Percentiles rank a stretch among this genome's conserved stretches.
These are phyloP conservation scores for Cladorrhinum sp. DNA, from an alignment of 2,329 filamentous ascomycete species.

Conservation along the genomic window DNA sequence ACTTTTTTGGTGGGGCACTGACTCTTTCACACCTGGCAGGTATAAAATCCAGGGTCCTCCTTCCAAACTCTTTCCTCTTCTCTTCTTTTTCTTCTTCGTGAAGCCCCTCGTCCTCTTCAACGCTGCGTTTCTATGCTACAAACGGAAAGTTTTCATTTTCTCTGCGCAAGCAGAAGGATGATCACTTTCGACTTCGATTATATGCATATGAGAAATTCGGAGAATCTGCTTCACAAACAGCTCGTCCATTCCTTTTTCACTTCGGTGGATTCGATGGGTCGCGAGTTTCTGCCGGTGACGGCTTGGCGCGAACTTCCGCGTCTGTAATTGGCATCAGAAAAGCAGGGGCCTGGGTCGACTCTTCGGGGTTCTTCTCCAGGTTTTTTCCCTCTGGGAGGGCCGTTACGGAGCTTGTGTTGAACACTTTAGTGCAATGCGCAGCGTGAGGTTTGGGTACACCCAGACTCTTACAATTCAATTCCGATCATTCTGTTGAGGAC, in stretches of 20 bases:
- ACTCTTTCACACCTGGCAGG: neutral
- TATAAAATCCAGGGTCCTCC: neutral
- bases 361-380: slow-evolving; percentile 7
- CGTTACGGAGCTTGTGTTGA: slow-evolving; percentile 33
- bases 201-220: slow-evolving; percentile 75
- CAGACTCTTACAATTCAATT: slow-evolving; percentile 31
- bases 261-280: slow-evolving; percentile 19
- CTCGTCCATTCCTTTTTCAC: slow-evolving; percentile 11
- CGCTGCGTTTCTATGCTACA: slow-evolving; percentile 91
- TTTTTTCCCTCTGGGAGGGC: slow-evolving; percentile 29
- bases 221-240: slow-evolving; percentile 30
- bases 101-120: slow-evolving; percentile 68
- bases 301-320: slow-evolving; percentile 29
- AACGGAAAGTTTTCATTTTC: slow-evolving; percentile 50
- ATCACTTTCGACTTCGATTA: slow-evolving; percentile 32
- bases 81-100: slow-evolving; percentile 38
- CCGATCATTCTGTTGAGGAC: slow-evolving; percentile 35
- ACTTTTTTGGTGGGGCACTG: neutral
- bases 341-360: slow-evolving; percentile 28
- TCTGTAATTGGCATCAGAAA: slow-evolving; percentile 37
- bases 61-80: slow-evolving; percentile 34
- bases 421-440: slow-evolving; percentile 35
- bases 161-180: too few species aligned
- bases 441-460: slow-evolving; percentile 25
- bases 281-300: slow-evolving; percentile 32